Base-by-base conservation (phyloP, 495 filamentous ascomycete species). In the Annulohypoxylon bovei region DNA sequence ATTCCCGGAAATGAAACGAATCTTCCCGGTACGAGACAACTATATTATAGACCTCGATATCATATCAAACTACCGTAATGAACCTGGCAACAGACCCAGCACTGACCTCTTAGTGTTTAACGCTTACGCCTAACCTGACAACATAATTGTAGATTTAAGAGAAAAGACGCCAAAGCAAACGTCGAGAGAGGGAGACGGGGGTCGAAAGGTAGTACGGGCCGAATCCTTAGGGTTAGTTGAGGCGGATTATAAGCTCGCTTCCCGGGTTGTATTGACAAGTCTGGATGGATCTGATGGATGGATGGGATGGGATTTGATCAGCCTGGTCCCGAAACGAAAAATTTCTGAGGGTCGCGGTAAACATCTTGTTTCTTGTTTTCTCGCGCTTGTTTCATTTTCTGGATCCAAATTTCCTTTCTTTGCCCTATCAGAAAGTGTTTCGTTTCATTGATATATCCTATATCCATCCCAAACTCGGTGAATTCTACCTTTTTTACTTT, bases 361-460 rank as follows among this genome's bases (percentile, higher is more conserved):
- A 68, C 68, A 72, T 33, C 16, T 40, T 47, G 50, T 63, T 50
- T 50, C 46, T 50, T 67, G 65, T 67, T 72, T 72, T 65, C 64
- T 67, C 64, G 69, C 69, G 69, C 70, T 68, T 72, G 70, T 68
- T 72, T 72, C 65, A 67, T 71, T 71, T 71, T 63, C 57, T 66
- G 18, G 53, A 67, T 52, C 68, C 68, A 56, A 62, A 67, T 68
- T 68, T 72, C 49, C 46, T 49, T 62, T 65, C 54, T 6, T 57
- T 65, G 33, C 40, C 50, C 42, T 56, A 25, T 56, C 59, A 37
- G 55, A 58, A 70, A 61, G 49, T 68, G 70, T 68, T 72, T 72
- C 61, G 65, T 72, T 72, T 72, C 70, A 72, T 72, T 72, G 65
- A 72, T 72, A 72, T 72, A 72, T 65, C 65, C 70, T 53, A 53